A percentile compares a stretch with the other conserved stretches of the same genome.
Conservation (phyloP, 176 grass and related monocot genomes). For the Triticum turgidum region DNA sequence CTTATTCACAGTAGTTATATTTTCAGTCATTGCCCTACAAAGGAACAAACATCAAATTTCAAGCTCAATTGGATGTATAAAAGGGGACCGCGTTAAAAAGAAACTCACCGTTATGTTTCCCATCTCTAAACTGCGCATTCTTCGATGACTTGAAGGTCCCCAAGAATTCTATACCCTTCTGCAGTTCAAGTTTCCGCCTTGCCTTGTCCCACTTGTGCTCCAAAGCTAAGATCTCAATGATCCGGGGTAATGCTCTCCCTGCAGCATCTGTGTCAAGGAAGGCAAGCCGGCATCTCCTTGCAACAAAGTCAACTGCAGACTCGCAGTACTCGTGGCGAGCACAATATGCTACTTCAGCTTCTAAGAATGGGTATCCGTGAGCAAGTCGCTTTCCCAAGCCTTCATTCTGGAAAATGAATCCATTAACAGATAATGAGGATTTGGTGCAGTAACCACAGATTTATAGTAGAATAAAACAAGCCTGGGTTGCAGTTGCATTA, state of each 20-base stretch:
- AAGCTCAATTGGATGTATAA: neutral
- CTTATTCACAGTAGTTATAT: slow-evolving; percentile 33
- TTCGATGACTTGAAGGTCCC: slow-evolving; percentile 91
- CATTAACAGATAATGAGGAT: neutral
- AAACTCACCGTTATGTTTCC: slow-evolving; percentile 75
- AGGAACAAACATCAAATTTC: neutral
- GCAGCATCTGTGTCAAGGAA: slow-evolving; percentile 95
- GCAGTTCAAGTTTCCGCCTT: slow-evolving; percentile 60
- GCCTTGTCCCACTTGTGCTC: slow-evolving; percentile 89
- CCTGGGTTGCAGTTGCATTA: neutral
- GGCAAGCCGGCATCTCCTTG: slow-evolving; percentile 79
- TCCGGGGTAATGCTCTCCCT: slow-evolving; percentile 61
- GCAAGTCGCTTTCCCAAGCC: slow-evolving; percentile 84
- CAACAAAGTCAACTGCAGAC: slow-evolving; percentile 81
- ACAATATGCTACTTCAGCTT: slow-evolving; percentile 98
- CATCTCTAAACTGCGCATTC: slow-evolving; percentile 88
- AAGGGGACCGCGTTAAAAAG: neutral
- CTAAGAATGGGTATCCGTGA: slow-evolving; percentile 85
- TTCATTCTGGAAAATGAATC: slow-evolving; percentile 56
- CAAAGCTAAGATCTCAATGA: slow-evolving; percentile 68
- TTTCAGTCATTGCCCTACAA: slow-evolving; percentile 37
- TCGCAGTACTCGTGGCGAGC: slow-evolving; percentile 86
- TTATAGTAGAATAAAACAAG: neutral
- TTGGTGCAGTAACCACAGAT: neutral
- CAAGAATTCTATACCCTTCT: slow-evolving; percentile 77